Conservation (phyloP, 768 basidiomycete species). For the Russula lepida region DNA sequence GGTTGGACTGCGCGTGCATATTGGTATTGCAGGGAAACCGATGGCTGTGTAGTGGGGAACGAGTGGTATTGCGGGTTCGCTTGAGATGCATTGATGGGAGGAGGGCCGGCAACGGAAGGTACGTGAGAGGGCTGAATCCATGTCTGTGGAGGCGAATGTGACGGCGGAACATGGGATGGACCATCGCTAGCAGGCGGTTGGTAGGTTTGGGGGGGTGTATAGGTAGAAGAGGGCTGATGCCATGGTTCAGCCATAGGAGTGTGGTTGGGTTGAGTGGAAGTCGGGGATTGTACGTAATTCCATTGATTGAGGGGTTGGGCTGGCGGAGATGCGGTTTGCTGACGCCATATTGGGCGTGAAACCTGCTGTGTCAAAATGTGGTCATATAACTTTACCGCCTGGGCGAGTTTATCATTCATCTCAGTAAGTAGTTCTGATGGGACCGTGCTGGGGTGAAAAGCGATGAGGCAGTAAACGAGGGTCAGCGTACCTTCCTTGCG, state of each 20-base stretch:
- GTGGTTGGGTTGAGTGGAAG: neutral
- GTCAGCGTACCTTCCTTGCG: slow-evolving; percentile 68
- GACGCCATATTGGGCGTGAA: slow-evolving; percentile 47
- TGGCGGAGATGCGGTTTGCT: slow-evolving; percentile 1
- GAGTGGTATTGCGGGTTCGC: slow-evolving; percentile 23
- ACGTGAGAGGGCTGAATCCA: slow-evolving; percentile 12
- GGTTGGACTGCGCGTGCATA: slow-evolving; percentile 28
- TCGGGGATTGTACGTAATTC: neutral
- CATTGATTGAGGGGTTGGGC: slow-evolving; percentile 11
- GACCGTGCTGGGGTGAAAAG: neutral
- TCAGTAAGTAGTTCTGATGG: slow-evolving; percentile 72
- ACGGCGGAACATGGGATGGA: neutral
- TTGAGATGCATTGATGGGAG: neutral
- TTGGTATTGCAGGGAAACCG: slow-evolving; percentile 19
- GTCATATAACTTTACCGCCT: slow-evolving; percentile 90
- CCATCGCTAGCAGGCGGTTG: neutral
- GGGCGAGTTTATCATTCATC: slow-evolving; percentile 90
- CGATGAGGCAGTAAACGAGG: neutral
- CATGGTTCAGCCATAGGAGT: neutral
- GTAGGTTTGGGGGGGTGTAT: slow-evolving; percentile 7
- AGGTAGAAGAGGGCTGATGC: slow-evolving; percentile 8
- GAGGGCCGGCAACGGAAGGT: neutral
- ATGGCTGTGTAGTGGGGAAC: slow-evolving; percentile 16
- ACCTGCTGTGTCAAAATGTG: slow-evolving; percentile 79
- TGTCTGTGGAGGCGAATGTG: slow-evolving; percentile 9